A percentile compares a stretch with the other conserved stretches of the same genome.
phyloP scores from a whole-genome alignment of 768 basidiomycete genomes.

The Suillus clintonianus region DNA sequence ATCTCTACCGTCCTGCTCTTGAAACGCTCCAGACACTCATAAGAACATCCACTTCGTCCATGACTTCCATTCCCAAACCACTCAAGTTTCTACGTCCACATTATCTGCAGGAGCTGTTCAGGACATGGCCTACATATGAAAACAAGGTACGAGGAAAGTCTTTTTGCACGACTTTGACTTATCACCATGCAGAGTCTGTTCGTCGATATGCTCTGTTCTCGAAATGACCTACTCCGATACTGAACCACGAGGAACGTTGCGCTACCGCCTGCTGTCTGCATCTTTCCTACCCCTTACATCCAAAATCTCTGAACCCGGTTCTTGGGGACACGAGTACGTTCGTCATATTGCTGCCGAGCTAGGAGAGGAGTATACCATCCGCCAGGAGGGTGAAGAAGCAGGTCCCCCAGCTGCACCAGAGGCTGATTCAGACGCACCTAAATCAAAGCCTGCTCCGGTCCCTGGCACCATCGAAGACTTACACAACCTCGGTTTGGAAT shows the following conservation, averaged over 20 bases:
- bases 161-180: not conserved
- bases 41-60: constrained; percentile 94
- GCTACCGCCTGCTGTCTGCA: constrained; percentile 85
- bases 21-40: constrained; percentile 94
- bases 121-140: constrained; percentile 76
- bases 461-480: constrained; percentile 73
- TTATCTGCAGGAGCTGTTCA: constrained; percentile 85
- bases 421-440: constrained; percentile 30
- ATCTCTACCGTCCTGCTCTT: constrained; percentile 84
- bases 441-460: constrained; percentile 34
- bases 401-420: constrained; percentile 20
- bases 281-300: constrained; percentile 54
- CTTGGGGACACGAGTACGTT: constrained; percentile 99
- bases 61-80: constrained; percentile 99
- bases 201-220: constrained; percentile 95
- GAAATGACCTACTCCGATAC: constrained; percentile 99
- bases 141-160: constrained; percentile 57
- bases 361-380: constrained; percentile 83
- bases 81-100: constrained; percentile 96
- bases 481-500: constrained; percentile 73
- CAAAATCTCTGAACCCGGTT: constrained; percentile 83
- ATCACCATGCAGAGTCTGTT: constrained; percentile 70
- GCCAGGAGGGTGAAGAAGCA: constrained; percentile 50
- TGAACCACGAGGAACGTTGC: constrained; percentile 92
- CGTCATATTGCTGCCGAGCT: constrained; percentile 96